Conservation (phyloP, 106 monocot species). For the Dendrobium huoshanense region DNA sequence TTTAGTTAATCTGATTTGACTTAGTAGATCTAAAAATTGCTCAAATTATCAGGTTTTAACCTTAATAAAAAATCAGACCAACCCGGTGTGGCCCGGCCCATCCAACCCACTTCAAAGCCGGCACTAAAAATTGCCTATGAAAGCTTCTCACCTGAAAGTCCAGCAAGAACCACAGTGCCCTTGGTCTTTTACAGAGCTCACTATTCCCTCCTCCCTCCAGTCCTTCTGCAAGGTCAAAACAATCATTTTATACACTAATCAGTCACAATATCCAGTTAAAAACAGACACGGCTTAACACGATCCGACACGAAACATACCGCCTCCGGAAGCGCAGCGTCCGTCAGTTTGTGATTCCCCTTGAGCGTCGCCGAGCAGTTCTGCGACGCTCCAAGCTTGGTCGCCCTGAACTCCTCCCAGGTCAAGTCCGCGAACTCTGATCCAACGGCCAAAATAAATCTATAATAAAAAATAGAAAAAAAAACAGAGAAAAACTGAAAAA, state of each 20-base stretch:
- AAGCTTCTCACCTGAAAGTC: slow-evolving; percentile 72
- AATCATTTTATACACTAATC: background rate
- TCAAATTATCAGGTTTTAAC: no score
- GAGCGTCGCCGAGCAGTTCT: slow-evolving; percentile 89
- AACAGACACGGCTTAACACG: background rate
- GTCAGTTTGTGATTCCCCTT: slow-evolving; percentile 63
- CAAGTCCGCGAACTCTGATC: slow-evolving; percentile 73
- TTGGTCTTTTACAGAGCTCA: slow-evolving; percentile 92
- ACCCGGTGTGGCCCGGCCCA: no score
- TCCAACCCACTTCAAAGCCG: no score
- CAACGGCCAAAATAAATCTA: background rate
- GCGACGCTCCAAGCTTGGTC: slow-evolving; percentile 63
- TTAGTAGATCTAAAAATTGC: no score
- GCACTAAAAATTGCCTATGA: no score
- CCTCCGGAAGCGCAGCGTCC: slow-evolving; percentile 42
- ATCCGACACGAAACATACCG: slow-evolving; percentile 35
- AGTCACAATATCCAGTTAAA: background rate
- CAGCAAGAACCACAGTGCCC: slow-evolving; percentile 90
- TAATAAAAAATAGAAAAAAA: background rate
- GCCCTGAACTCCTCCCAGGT: slow-evolving; percentile 90
- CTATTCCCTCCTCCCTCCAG: slow-evolving; percentile 87
- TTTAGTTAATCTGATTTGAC: no score
- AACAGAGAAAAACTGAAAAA: background rate
- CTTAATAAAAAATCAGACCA: no score
- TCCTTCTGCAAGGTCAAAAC: slow-evolving; percentile 62